Evolutionary conservation across 202 grass and related monocot genomes (phyloP), one percentile per base, ranked within the genome.

Genomic region (Brachypodium distachyon): DNA sequence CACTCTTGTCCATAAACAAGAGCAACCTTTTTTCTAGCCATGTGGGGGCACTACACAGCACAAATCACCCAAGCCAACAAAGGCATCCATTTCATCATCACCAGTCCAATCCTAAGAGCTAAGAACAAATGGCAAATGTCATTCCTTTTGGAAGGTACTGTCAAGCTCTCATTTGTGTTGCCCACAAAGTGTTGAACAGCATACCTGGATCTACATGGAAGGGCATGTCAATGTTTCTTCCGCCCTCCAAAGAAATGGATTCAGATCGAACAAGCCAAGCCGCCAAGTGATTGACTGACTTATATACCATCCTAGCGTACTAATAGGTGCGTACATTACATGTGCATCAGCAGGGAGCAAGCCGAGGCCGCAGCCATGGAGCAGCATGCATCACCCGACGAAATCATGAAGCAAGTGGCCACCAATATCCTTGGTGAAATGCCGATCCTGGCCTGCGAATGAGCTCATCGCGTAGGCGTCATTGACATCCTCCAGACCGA

Each of bases 341-440:
- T 34, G 80, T 71, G 80, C 62, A 38, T 39, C 70, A 68, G 27
- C 31, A 31, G 13, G 19, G 32, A 82, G 12, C 31, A 39, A 22
- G 11, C 31, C n/a, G 44, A 78, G 70, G 13, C 26, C 57, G 60
- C 31, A 19, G 44, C 44, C 13, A 44, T 3, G 4, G 25, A 27
- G 21, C 62, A 22, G 0, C 21, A 7, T 1, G 12, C 7, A 55
- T 90, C 76, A 90, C 70, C 94, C 94, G 67, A 94, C 94, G 78
- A 95, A 99, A 87, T 99, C 96, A 76, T 95, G 96, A 37, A 99
- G 84, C 69, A 95, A 78, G 80, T 90, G 96, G 21, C 89, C 77
- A 18, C 85, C 80, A 1, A 88, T 89, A 25, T 99, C 96, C 90
- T 99, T 99, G 11, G 71, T 78, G 16, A 96, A 96, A 48, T 90